Evolutionary conservation across 192 early-diverging fungal species (phyloP).

Genomic region (Geosiphon pyriformis): DNA sequence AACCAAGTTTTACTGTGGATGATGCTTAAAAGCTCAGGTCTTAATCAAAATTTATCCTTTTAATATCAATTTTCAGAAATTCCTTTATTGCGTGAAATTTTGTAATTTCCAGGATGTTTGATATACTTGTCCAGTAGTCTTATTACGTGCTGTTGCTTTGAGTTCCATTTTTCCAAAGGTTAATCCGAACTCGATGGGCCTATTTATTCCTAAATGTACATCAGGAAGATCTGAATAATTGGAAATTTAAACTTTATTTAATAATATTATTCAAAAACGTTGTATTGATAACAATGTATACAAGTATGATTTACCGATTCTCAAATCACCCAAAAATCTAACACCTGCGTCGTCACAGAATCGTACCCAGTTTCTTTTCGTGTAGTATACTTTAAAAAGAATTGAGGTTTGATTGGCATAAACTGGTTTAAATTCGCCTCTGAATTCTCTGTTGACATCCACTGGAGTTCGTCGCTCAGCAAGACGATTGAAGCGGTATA

Average conservation of each 20-base stretch:
- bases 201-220: neutral
- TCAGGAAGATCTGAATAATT: constrained; percentile 10
- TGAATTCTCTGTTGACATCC: constrained; percentile 9
- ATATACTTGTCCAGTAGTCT: neutral
- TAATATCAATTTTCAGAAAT: no score
- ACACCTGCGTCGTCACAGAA: constrained; percentile 15
- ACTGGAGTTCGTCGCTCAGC: neutral
- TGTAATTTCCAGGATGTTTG: no score
- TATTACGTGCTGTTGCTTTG: constrained; percentile 10
- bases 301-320: neutral
- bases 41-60: no score
- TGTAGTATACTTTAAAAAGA: constrained; percentile 16
- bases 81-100: no score
- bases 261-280: neutral
- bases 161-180: constrained; percentile 13
- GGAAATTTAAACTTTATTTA: neutral
- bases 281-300: neutral
- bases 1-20: no score
- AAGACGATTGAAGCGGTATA: constrained; percentile 1
- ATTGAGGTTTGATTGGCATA: neutral
- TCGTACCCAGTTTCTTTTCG: neutral
- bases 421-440: neutral
- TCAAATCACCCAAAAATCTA: constrained; percentile 4
- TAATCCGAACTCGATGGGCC: constrained; percentile 7
- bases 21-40: no score